phyloP scores from a whole-genome alignment of 1,139 yeast species.

The Blastobotrys persicus region DNA sequence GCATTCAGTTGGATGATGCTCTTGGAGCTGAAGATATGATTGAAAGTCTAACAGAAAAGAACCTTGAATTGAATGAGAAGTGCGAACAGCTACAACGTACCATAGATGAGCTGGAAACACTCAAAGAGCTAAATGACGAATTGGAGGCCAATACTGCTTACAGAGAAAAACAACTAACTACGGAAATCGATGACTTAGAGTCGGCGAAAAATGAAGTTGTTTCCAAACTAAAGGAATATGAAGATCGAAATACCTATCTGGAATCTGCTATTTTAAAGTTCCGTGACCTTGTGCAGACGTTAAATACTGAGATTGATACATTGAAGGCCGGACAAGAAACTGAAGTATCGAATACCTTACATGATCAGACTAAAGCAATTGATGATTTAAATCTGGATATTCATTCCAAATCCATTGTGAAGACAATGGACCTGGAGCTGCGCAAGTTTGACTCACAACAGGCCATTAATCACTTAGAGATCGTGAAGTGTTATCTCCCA shows the following conservation, averaged over 20 bases:
- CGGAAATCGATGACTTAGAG: constrained; percentile 44
- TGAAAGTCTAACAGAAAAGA: constrained; percentile 56
- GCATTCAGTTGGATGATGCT: constrained; percentile 40
- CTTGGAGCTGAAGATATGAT: constrained; percentile 45
- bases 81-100: constrained; percentile 43
- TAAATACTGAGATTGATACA: constrained; percentile 33
- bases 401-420: constrained; percentile 27
- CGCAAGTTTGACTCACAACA: constrained; percentile 30
- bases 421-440: constrained; percentile 33
- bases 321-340: constrained; percentile 23
- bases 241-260: constrained; percentile 39
- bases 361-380: constrained; percentile 26
- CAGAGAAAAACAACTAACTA: constrained; percentile 54
- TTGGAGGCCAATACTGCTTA: constrained; percentile 57
- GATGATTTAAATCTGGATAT: constrained; percentile 32
- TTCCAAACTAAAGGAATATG: constrained; percentile 35
- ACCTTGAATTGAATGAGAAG: constrained; percentile 45
- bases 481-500: constrained; percentile 29
- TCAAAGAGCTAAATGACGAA: constrained; percentile 59
- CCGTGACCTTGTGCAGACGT: constrained; percentile 33
- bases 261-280: constrained; percentile 35
- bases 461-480: constrained; percentile 32
- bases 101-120: constrained; percentile 56
- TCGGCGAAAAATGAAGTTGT: constrained; percentile 35
- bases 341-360: constrained; percentile 19